phyloP scores from a whole-genome alignment of 139 green algal genomes.

The Closterium sp. region DNA sequence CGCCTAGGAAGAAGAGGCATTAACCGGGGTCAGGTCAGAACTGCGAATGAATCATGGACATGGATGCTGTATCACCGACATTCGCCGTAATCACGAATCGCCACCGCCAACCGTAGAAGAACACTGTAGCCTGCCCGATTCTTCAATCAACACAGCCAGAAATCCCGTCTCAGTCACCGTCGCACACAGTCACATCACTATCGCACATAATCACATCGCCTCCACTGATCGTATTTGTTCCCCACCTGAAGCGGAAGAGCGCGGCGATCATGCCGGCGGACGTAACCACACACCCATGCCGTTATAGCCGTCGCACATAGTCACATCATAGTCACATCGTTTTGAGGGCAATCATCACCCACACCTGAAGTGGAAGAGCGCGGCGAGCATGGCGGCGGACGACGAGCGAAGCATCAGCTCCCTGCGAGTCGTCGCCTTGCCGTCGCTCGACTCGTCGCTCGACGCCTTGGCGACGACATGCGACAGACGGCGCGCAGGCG shows the following conservation, averaged over 20 bases:
- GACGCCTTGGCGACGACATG: background rate
- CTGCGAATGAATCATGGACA: constrained; percentile 94
- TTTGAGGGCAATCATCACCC: no score
- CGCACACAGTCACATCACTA: background rate
- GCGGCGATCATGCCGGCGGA: constrained; percentile 1
- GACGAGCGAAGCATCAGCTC: background rate
- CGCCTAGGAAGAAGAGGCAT: background rate
- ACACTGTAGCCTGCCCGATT: no score
- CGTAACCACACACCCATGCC: no score
- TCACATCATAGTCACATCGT: no score
- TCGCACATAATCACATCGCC: background rate
- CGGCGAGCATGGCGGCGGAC: background rate
- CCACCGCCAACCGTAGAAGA: no score
- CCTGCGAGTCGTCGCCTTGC: background rate
- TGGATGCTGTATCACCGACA: no score
- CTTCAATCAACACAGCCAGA: no score
- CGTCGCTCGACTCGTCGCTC: background rate
- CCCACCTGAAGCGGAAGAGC: constrained; percentile 11
- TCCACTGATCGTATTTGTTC: no score
- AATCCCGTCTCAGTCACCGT: no score
- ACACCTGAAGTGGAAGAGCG: constrained; percentile 14
- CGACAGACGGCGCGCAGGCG: background rate
- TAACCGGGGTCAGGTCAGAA: constrained; percentile 53
- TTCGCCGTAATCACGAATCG: no score
- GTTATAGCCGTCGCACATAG: no score